Percentiles rank a stretch among this genome's conserved stretches.
Evolutionary conservation across 2,329 filamentous ascomycete species (phyloP).

Genomic region (Botrytis cinerea): DNA sequence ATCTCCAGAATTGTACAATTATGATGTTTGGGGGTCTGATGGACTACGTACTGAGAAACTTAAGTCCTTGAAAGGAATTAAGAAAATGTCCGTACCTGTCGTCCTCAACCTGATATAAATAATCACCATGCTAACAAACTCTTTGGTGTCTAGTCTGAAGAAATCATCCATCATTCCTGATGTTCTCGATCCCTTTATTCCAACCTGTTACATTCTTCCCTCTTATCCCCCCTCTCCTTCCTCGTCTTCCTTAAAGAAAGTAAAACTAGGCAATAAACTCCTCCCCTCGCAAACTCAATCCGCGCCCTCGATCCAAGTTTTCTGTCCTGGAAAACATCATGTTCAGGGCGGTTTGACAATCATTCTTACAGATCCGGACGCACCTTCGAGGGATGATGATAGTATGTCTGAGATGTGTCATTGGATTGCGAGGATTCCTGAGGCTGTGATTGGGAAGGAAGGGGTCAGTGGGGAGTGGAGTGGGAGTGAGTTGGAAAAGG

Average conservation of each 20-base stretch:
- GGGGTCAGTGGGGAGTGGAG: not conserved
- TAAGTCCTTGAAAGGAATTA: not conserved
- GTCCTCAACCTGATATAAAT: not conserved
- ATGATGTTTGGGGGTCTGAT: not conserved
- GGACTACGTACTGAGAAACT: not conserved
- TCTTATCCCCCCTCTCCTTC: not conserved
- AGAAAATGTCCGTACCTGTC: not conserved
- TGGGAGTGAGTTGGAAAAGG: constrained; percentile 10
- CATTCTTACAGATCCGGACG: constrained; percentile 59
- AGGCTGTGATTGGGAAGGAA: not conserved
- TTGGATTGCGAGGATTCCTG: constrained; percentile 45
- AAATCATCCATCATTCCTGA: constrained; percentile 4
- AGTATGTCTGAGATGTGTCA: constrained; percentile 60
- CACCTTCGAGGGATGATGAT: constrained; percentile 54
- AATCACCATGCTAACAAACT: not conserved
- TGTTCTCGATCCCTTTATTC: constrained; percentile 14
- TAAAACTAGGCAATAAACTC: constrained; percentile 38
- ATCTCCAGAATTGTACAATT: constrained; percentile 6
- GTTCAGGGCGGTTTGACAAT: constrained; percentile 46
- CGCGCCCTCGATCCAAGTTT: constrained; percentile 38
- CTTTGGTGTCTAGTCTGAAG: not conserved
- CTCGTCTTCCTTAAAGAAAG: constrained; percentile 1
- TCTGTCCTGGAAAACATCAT: constrained; percentile 32
- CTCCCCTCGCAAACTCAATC: constrained; percentile 37
- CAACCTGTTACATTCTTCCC: constrained; percentile 9